Evolutionary conservation across 1,284 basidiomycete species (phyloP).

Genomic region (Mycosarcoma maydis): DNA sequence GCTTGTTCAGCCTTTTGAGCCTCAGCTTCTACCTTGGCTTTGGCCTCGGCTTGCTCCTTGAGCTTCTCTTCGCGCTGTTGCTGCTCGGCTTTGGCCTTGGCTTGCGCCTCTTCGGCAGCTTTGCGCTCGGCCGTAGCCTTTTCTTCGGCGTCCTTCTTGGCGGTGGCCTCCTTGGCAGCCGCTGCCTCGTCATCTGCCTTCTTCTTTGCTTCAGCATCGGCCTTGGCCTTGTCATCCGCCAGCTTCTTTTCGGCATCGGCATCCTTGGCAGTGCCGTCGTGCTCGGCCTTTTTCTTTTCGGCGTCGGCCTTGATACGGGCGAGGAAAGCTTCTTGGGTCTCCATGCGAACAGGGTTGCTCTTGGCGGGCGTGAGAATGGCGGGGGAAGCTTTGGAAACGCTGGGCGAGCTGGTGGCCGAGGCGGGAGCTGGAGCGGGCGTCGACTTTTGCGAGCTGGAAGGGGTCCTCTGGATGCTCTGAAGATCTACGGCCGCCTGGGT

Average conservation of each 20-base stretch:
- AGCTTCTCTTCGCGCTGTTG: constrained; percentile 40
- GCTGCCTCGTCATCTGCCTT: constrained; percentile 44
- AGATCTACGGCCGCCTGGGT: constrained; percentile 64
- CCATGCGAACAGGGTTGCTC: constrained; percentile 54
- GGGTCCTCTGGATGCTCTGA: constrained; percentile 48
- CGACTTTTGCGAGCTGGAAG: constrained; percentile 24
- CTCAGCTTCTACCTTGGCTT: constrained; percentile 24
- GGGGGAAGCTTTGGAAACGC: constrained; percentile 29
- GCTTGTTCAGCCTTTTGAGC: constrained; percentile 27
- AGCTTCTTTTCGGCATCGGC: constrained; percentile 34
- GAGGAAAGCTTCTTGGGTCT: constrained; percentile 60
- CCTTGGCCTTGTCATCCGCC: constrained; percentile 38
- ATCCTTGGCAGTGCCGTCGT: constrained; percentile 35
- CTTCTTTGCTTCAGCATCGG: constrained; percentile 41
- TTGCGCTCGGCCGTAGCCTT: constrained; percentile 38
- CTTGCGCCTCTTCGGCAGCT: constrained; percentile 39
- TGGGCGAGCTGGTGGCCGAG: constrained; percentile 30
- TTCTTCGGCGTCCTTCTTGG: constrained; percentile 41
- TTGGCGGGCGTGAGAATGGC: constrained; percentile 40
- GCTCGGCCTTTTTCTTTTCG: constrained; percentile 52
- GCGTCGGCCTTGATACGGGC: constrained; percentile 57
- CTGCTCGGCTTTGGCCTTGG: constrained; percentile 38
- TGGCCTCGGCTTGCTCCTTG: constrained; percentile 39
- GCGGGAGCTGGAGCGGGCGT: constrained; percentile 21
- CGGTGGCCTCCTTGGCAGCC: constrained; percentile 34